These are phyloP conservation scores for Vicia villosa DNA, from an alignment of 306 rosid genomes.

Conservation along the genomic window DNA sequence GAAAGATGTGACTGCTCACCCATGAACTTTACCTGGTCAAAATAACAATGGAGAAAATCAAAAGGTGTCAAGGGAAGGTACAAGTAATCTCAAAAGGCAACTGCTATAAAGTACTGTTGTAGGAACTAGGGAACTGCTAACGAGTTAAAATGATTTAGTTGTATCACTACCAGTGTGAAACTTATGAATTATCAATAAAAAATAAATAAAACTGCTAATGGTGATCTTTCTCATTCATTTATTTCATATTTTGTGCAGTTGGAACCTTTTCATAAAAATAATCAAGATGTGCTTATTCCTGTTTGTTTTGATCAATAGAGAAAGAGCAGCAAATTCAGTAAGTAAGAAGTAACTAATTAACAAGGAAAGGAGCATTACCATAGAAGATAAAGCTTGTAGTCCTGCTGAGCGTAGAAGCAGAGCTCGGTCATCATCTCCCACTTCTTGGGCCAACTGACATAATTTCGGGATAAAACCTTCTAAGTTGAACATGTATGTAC, in stretches of 20 bases:
- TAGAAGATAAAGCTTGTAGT: conserved; percentile 65
- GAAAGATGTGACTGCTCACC: conserved; percentile 90
- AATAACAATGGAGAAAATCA: conserved; percentile 34
- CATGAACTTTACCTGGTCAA: conserved; percentile 79
- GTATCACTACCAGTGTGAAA: conserved; percentile 23
- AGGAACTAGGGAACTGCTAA: conserved; percentile 27
- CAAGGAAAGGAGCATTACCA: conserved; percentile 57
- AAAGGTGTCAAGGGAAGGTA: conserved; percentile 34
- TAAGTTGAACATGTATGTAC: conserved; percentile 91
- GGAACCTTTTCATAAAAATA: conserved; percentile 14
- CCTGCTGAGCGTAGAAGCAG: conserved; percentile 80
- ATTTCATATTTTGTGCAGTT: conserved; percentile 13
- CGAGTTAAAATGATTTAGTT: conserved; percentile 18
- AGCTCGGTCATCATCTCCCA: conserved; percentile 71
- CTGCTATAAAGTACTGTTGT: conserved; percentile 21
- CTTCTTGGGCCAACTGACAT: conserved; percentile 89
- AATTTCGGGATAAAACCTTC: conserved; percentile 97
- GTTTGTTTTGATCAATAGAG: conserved; percentile 33
- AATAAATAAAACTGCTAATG: conserved; percentile 26
- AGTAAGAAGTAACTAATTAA: conserved; percentile 24
- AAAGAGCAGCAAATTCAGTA: conserved; percentile 16
- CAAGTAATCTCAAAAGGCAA: conserved; percentile 31
- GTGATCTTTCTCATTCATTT: conserved; percentile 17
- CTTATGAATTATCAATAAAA: not conserved
- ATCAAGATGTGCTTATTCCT: conserved; percentile 23